A percentile compares a stretch with the other conserved stretches of the same genome.
Evolutionary conservation across 164 flowering plant genomes (phyloP).

Genomic region (Macadamia tetraphylla): DNA sequence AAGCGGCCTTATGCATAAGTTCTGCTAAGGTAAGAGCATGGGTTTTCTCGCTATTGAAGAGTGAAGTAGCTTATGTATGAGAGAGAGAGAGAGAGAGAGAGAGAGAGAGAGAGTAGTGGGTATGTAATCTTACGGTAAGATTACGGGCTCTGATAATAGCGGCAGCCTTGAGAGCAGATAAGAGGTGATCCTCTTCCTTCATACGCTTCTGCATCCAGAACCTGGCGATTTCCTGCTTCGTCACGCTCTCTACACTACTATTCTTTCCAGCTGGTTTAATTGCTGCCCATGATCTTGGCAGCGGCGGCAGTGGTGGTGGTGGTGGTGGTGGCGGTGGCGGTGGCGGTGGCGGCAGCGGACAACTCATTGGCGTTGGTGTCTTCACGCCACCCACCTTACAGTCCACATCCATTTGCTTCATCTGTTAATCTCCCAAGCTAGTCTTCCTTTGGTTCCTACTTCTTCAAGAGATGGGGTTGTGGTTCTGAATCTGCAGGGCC

Average conservation of each 20-base stretch:
- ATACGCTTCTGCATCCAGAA: conserved; percentile 64
- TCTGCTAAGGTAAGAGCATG: too few species aligned
- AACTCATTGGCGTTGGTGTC: conserved; percentile 1
- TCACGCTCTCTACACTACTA: conserved; percentile 30
- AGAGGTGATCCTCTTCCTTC: conserved; percentile 71
- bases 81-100: too few species aligned
- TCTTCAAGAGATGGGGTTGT: neutral
- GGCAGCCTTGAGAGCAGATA: conserved; percentile 72
- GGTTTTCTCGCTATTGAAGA: too few species aligned
- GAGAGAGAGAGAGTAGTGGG: too few species aligned
- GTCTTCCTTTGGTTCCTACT: neutral
- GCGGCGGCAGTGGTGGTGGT: conserved; percentile 32
- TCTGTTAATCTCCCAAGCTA: neutral
- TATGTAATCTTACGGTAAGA: conserved; percentile 40
- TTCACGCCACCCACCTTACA: conserved; percentile 4
- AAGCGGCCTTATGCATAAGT: too few species aligned
- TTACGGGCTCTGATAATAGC: conserved; percentile 61
- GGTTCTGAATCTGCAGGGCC: too few species aligned
- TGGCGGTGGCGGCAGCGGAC: conserved; percentile 10
- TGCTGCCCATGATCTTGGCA: conserved; percentile 9
- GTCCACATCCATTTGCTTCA: conserved; percentile 15
- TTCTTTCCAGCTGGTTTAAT: conserved; percentile 7
- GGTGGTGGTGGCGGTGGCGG: conserved; percentile 18
- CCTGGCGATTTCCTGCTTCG: conserved; percentile 58
- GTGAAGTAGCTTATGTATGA: too few species aligned